Evolutionary conservation across 164 flowering plant genomes (phyloP).

Genomic region (Euptelea pleiosperma): DNA sequence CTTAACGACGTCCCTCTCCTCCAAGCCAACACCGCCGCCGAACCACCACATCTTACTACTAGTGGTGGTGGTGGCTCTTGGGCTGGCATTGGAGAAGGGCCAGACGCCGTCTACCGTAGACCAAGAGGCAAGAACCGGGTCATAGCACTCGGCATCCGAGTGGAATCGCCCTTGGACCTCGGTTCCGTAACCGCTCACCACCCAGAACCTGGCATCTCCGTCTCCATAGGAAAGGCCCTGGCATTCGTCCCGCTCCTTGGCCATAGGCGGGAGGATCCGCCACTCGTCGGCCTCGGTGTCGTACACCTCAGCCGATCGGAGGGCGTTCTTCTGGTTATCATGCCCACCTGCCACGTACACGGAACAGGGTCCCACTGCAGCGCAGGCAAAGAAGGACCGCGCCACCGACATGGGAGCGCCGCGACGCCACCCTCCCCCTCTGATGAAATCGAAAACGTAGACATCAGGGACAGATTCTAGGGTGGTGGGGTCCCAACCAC

Average conservation of each 20-base stretch:
- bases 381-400: constrained; percentile 33
- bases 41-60: too few relatives aligned
- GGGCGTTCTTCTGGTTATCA: constrained; percentile 31
- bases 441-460: constrained; percentile 18
- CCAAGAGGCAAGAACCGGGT: constrained; percentile 18
- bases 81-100: constrained; percentile 14
- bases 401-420: constrained; percentile 23
- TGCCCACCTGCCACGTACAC: constrained; percentile 32
- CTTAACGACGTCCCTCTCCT: constrained; percentile 3
- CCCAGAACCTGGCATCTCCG: constrained; percentile 32
- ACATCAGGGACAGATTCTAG: constrained; percentile 28
- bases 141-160: constrained; percentile 27
- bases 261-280: constrained; percentile 18
- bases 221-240: constrained; percentile 21
- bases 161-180: constrained; percentile 32
- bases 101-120: constrained; percentile 12
- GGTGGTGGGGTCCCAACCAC: constrained; percentile 38
- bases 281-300: constrained; percentile 15
- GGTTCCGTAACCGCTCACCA: constrained; percentile 34
- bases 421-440: constrained; percentile 19
- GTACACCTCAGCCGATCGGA: constrained; percentile 19
- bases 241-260: constrained; percentile 29
- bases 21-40: neutral
- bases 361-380: constrained; percentile 11
- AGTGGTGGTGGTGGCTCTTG: constrained; percentile 6